Evolutionary conservation across 805 yeast species (phyloP).

Genomic region (Candida ovalis): DNA sequence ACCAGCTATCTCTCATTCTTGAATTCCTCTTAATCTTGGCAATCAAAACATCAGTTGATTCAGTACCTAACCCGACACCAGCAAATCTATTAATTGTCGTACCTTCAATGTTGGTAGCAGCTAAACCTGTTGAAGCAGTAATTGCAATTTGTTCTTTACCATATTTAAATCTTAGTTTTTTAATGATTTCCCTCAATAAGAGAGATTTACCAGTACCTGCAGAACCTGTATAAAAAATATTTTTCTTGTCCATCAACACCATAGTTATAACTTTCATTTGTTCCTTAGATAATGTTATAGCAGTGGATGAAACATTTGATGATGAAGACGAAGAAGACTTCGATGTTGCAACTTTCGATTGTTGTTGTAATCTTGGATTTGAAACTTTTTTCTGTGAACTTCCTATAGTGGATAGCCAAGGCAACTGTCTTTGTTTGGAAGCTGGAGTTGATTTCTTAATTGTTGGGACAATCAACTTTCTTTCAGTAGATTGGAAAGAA

Average conservation of each 20-base stretch:
- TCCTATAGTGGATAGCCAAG: constrained; percentile 11
- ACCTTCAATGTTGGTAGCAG: constrained; percentile 93
- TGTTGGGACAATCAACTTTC: constrained; percentile 4
- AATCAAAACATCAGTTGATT: constrained; percentile 41
- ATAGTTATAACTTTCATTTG: constrained; percentile 46
- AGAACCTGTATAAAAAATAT: constrained; percentile 74
- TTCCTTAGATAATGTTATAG: constrained; percentile 28
- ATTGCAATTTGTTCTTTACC: constrained; percentile 61
- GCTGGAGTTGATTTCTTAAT: constrained; percentile 3
- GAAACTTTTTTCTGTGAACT: constrained; percentile 7
- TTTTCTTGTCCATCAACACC: constrained; percentile 47
- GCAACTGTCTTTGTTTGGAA: constrained; percentile 17
- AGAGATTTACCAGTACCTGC: constrained; percentile 81
- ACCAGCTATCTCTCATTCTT: constrained; percentile 56
- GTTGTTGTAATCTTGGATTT: constrained; percentile 18
- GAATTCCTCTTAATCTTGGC: constrained; percentile 45
- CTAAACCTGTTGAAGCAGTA: constrained; percentile 95
- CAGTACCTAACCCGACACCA: constrained; percentile 78
- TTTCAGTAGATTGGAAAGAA: constrained; percentile 2
- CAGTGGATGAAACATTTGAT: not conserved
- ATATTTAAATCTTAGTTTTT: constrained; percentile 42
- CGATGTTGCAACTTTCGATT: not conserved
- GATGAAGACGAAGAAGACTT: not conserved
- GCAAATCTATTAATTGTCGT: constrained; percentile 81
- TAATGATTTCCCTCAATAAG: constrained; percentile 60